Percentiles rank a stretch among this genome's conserved stretches.
phyloP scores from a whole-genome alignment of 177 flowering plant species.

The Tripterygium wilfordii region DNA sequence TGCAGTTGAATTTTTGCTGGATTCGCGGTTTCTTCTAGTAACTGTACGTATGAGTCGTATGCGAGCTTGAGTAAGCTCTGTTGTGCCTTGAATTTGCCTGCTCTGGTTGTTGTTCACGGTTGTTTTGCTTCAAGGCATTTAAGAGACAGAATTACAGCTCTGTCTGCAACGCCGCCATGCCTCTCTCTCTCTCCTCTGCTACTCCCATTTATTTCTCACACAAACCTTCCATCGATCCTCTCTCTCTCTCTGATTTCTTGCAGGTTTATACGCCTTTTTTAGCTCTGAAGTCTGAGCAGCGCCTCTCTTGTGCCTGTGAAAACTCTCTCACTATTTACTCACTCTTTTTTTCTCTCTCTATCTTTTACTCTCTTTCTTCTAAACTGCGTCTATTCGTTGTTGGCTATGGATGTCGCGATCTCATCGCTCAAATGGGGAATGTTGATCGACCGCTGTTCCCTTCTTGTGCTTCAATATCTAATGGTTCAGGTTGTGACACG shows the following conservation, averaged over 20 bases:
- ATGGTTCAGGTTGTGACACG: conserved; percentile 15
- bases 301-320: too few relatives aligned
- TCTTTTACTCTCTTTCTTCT: conserved; percentile 3
- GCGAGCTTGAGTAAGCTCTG: too few relatives aligned
- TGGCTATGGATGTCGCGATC: conserved; percentile 11
- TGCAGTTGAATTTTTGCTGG: too few relatives aligned
- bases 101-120: not conserved
- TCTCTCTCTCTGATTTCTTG: conserved; percentile 11
- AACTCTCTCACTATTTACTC: not conserved
- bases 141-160: conserved; percentile 25
- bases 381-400: not conserved
- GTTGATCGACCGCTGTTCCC: conserved; percentile 4
- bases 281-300: too few relatives aligned
- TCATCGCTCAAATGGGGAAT: conserved; percentile 3
- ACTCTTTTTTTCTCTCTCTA: not conserved
- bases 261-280: conserved; percentile 1
- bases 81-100: too few relatives aligned
- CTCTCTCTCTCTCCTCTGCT: conserved; percentile 18
- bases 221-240: conserved; percentile 4
- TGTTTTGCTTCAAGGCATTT: conserved; percentile 5
- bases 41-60: too few relatives aligned
- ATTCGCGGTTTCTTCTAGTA: not conserved
- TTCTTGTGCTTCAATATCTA: conserved; percentile 15
- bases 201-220: conserved; percentile 4
- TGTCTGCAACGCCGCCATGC: conserved; percentile 41